Percentiles rank a stretch among this genome's conserved stretches.
Conservation (phyloP, 2,329 filamentous ascomycete species). For the Penicillium capsulatum region DNA sequence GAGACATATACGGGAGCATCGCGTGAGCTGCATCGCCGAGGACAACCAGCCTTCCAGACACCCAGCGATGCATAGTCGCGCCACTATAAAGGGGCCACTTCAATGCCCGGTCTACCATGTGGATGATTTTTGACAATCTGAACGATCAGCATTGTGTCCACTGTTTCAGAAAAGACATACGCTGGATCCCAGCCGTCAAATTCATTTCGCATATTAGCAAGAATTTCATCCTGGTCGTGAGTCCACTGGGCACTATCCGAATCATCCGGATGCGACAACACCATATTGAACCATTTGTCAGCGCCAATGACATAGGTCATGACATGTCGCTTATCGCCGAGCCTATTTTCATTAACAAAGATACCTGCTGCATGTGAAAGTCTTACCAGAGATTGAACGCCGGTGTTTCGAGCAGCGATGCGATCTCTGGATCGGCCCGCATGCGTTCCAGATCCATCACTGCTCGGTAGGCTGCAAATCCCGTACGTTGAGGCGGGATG, state of each 20-base stretch:
- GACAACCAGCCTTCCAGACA: conserved; percentile 6
- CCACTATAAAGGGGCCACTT: conserved; percentile 29
- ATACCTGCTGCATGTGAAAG: background rate
- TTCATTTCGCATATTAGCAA: conserved; percentile 32
- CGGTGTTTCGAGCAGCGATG: conserved; percentile 41
- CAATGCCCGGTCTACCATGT: conserved; percentile 12
- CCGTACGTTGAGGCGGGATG: conserved; percentile 19
- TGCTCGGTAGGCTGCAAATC: conserved; percentile 43
- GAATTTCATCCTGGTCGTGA: conserved; percentile 22
- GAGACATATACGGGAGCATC: conserved; percentile 14
- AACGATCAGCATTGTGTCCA: background rate
- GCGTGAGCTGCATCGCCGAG: conserved; percentile 12
- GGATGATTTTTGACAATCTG: conserved; percentile 30
- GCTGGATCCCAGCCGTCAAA: conserved; percentile 22
- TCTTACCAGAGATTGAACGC: conserved; percentile 40
- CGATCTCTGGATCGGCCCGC: conserved; percentile 31
- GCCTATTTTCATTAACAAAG: conserved; percentile 9
- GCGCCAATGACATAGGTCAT: conserved; percentile 44
- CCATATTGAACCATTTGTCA: conserved; percentile 47
- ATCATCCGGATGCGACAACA: conserved; percentile 42
- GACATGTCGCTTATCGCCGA: conserved; percentile 36
- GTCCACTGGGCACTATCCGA: conserved; percentile 27
- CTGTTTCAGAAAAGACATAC: conserved; percentile 2
- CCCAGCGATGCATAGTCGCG: conserved; percentile 9
- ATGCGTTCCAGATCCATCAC: conserved; percentile 40